phyloP scores from a whole-genome alignment of 306 rosid species.

The Malus fusca region DNA sequence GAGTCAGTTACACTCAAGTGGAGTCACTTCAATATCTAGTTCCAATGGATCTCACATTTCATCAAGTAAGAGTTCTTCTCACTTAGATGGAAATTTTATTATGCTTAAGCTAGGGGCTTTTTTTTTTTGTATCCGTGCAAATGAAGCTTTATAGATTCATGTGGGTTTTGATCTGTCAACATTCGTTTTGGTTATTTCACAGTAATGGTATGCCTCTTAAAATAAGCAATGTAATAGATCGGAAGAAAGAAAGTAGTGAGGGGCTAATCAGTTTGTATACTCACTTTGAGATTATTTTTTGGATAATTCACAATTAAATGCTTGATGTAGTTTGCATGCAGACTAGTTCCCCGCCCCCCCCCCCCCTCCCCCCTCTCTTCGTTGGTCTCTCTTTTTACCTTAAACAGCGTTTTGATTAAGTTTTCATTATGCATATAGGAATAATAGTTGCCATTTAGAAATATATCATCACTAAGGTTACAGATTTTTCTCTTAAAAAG shows the following conservation, averaged over 20 bases:
- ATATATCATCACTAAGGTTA: too few species aligned
- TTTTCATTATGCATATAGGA: too few species aligned
- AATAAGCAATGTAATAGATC: neutral
- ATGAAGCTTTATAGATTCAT: neutral
- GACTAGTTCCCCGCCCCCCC: neutral
- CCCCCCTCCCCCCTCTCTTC: neutral
- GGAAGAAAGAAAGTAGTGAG: neutral
- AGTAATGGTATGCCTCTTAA: neutral
- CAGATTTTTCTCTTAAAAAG: too few species aligned
- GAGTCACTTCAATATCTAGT: constrained; percentile 46
- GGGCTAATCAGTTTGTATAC: neutral
- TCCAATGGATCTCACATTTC: constrained; percentile 69
- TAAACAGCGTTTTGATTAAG: neutral
- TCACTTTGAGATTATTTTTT: too few species aligned
- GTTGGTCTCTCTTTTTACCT: neutral
- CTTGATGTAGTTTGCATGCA: neutral
- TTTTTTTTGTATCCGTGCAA: neutral
- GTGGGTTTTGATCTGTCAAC: neutral
- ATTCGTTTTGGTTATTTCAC: neutral
- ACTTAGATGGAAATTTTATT: neutral
- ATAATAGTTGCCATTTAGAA: too few species aligned
- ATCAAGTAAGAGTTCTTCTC: constrained; percentile 35
- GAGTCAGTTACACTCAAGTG: constrained; percentile 47
- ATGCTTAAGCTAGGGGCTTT: neutral
- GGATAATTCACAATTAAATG: neutral